Conservation (phyloP, 2,329 filamentous ascomycete genomes). For the Neofusicoccum parvum region DNA sequence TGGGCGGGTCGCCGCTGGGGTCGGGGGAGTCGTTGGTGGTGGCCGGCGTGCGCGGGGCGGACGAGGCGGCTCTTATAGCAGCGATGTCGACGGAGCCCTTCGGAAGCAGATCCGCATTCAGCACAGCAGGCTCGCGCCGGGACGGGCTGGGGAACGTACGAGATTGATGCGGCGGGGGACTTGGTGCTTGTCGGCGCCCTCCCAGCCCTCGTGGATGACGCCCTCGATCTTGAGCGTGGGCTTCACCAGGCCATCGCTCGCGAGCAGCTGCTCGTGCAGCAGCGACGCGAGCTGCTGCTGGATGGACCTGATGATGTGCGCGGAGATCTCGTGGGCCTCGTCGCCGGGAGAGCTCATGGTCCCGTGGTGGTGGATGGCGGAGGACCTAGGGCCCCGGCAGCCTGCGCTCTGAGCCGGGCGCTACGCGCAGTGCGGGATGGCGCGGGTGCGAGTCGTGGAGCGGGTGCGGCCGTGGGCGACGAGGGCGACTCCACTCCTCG, state of each 20-base stretch:
- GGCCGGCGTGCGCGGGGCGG: neutral
- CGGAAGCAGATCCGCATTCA: neutral
- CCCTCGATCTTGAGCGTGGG: constrained; percentile 4
- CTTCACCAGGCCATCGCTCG: neutral
- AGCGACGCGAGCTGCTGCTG: neutral
- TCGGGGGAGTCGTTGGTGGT: neutral
- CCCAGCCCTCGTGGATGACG: constrained; percentile 9
- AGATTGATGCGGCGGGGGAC: constrained; percentile 5
- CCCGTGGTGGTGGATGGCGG: neutral
- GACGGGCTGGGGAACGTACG: neutral
- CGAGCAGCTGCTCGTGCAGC: constrained; percentile 7
- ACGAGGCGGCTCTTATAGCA: constrained; percentile 7
- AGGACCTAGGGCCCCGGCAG: neutral
- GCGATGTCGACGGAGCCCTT: constrained; percentile 15
- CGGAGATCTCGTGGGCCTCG: constrained; percentile 3
- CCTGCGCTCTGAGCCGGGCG: neutral
- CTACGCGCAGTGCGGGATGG: neutral
- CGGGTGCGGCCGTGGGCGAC: neutral
- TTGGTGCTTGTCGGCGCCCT: neutral
- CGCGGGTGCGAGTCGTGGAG: neutral
- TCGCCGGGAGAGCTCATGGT: constrained; percentile 9
- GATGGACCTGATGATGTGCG: constrained; percentile 2
- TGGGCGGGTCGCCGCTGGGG: neutral
- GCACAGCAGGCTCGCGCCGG: neutral
- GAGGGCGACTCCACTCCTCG: neutral